Percentiles rank a stretch among this genome's conserved stretches.
Conservation (phyloP, 2,329 filamentous ascomycete genomes). For the Hortaea sp. region DNA sequence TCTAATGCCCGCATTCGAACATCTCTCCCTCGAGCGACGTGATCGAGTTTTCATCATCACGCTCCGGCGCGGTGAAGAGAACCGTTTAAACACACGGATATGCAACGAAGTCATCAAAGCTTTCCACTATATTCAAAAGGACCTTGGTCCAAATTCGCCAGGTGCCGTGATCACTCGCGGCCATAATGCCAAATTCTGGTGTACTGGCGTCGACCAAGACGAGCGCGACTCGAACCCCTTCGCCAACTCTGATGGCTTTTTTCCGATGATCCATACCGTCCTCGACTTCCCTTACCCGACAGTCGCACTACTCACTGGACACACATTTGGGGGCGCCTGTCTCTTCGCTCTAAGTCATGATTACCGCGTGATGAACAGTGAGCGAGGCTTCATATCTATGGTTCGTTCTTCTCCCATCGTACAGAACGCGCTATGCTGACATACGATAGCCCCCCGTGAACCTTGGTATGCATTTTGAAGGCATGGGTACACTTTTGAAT, state of each 20-base stretch:
- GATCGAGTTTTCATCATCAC: too few relatives aligned
- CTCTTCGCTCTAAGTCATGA: slow-evolving; percentile 34
- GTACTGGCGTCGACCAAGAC: slow-evolving; percentile 26
- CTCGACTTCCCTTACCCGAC: slow-evolving; percentile 27
- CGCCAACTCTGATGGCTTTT: slow-evolving; percentile 16
- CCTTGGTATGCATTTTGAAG: slow-evolving; percentile 42
- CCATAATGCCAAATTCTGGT: slow-evolving; percentile 38
- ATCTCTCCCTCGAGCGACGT: too few relatives aligned
- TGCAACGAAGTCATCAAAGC: slow-evolving; percentile 27
- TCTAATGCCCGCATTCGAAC: too few relatives aligned
- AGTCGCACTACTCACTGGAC: slow-evolving; percentile 33
- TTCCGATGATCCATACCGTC: slow-evolving; percentile 13
- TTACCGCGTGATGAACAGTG: slow-evolving; percentile 35
- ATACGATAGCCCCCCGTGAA: slow-evolving; percentile 41
- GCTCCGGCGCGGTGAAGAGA: too few relatives aligned
- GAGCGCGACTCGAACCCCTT: slow-evolving; percentile 14
- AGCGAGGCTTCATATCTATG: slow-evolving; percentile 24
- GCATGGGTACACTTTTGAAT: slow-evolving; percentile 40
- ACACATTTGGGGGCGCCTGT: slow-evolving; percentile 36
- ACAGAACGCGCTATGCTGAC: slow-evolving; percentile 7
- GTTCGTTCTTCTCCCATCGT: too few relatives aligned
- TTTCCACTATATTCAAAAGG: slow-evolving; percentile 34
- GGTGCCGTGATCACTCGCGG: slow-evolving; percentile 42
- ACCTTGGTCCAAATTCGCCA: slow-evolving; percentile 34
- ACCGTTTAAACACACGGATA: too few relatives aligned